Evolutionary conservation across 768 basidiomycete species (phyloP).

Genomic region (Lactifluus hygrophoroides): DNA sequence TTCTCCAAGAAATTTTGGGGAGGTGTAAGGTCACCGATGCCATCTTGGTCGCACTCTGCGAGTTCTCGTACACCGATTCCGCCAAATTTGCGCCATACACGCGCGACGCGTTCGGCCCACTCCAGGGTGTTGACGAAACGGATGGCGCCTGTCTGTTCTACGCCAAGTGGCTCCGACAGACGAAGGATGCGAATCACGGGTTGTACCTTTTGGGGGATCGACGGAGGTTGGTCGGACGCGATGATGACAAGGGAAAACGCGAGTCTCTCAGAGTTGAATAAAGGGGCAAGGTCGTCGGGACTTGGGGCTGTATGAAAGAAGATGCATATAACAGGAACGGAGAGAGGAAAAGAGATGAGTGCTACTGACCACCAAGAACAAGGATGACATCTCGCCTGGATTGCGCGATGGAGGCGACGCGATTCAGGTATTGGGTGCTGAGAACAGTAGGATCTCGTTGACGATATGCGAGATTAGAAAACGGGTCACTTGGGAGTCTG

Average conservation of each 20-base stretch:
- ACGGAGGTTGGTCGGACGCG: constrained; percentile 29
- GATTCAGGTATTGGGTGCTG: constrained; percentile 23
- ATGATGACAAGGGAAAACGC: constrained; percentile 33
- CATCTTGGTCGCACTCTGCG: constrained; percentile 23
- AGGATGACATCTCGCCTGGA: constrained; percentile 30
- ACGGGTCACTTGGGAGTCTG: constrained; percentile 30
- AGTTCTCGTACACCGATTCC: constrained; percentile 25
- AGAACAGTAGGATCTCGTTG: constrained; percentile 26
- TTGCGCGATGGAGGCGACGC: constrained; percentile 16
- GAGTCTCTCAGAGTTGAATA: constrained; percentile 30
- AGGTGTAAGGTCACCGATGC: constrained; percentile 22
- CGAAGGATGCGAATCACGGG: constrained; percentile 31
- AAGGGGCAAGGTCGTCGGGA: constrained; percentile 26
- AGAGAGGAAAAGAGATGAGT: neutral
- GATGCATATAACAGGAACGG: neutral
- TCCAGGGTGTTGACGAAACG: constrained; percentile 31
- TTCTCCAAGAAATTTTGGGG: constrained; percentile 20
- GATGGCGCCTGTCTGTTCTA: constrained; percentile 28
- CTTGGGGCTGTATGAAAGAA: constrained; percentile 3
- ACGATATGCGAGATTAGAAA: constrained; percentile 21
- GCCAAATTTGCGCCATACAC: constrained; percentile 30
- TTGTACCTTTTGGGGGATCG: constrained; percentile 24
- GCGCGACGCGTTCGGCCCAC: constrained; percentile 34
- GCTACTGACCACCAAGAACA: constrained; percentile 31
- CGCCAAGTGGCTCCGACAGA: constrained; percentile 27